phyloP scores from a whole-genome alignment of 2,329 filamentous ascomycete species.

The Talaromyces islandicus region DNA sequence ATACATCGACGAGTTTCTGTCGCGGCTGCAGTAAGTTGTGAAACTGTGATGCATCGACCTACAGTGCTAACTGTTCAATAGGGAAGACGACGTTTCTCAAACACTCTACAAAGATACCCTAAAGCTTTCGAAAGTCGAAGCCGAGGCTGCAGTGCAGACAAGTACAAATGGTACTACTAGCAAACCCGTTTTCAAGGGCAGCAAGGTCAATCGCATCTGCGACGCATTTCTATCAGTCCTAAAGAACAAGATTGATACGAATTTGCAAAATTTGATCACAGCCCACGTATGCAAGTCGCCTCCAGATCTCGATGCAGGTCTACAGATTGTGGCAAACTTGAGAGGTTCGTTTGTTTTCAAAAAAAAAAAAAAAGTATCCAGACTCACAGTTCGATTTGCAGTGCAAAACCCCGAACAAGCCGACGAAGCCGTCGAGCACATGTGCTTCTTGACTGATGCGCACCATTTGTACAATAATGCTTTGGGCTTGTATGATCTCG shows the following conservation, averaged over 20 bases:
- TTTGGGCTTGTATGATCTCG: slow-evolving; percentile 83
- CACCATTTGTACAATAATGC: slow-evolving; percentile 88
- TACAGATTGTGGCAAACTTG: slow-evolving; percentile 71
- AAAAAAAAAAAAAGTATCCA: neutral
- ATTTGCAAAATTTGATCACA: slow-evolving; percentile 86
- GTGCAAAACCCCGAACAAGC: slow-evolving; percentile 64
- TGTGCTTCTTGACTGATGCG: slow-evolving; percentile 93
- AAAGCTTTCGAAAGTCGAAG: slow-evolving; percentile 34
- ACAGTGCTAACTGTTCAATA: slow-evolving; percentile 21
- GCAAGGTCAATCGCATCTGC: slow-evolving; percentile 83
- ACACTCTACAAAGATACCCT: slow-evolving; percentile 91
- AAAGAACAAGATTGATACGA: slow-evolving; percentile 54
- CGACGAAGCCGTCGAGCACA: slow-evolving; percentile 88
- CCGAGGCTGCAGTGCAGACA: slow-evolving; percentile 18
- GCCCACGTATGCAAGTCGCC: slow-evolving; percentile 91
- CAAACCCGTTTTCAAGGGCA: slow-evolving; percentile 20
- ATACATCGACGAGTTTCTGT: slow-evolving; percentile 85
- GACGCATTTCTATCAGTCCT: slow-evolving; percentile 72
- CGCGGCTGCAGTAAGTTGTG: slow-evolving; percentile 63
- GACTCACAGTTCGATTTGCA: slow-evolving; percentile 11
- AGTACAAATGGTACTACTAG: slow-evolving; percentile 13
- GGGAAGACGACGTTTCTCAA: slow-evolving; percentile 86
- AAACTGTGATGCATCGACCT: neutral
- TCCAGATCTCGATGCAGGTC: slow-evolving; percentile 79
- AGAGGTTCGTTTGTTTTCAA: slow-evolving; percentile 33